phyloP scores from a whole-genome alignment of 352 stramenopile species.

The Phytophthora boehmeriae region DNA sequence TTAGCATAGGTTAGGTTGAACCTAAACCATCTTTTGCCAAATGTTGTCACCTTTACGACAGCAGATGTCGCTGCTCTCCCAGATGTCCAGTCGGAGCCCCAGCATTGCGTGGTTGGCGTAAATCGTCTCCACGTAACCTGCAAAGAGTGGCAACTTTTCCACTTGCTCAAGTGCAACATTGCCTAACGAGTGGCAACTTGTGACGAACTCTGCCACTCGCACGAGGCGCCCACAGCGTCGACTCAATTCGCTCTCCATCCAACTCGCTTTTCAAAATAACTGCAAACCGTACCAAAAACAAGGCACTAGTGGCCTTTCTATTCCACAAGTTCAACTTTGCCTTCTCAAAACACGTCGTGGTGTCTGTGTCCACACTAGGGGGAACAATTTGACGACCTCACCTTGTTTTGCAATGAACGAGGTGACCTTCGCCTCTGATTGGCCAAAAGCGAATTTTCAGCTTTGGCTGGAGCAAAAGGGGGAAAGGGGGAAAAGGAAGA shows the following conservation, averaged over 20 bases:
- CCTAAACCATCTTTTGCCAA: not conserved
- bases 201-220: conserved; percentile 31
- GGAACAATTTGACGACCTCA: not conserved
- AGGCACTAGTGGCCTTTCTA: not conserved
- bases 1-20: no score
- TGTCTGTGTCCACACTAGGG: not conserved
- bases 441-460: conserved; percentile 25
- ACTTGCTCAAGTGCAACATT: not conserved
- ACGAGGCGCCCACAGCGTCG: conserved; percentile 23
- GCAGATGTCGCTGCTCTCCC: conserved; percentile 16
- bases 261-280: not conserved
- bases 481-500: conserved; percentile 31
- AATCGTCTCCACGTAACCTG: conserved; percentile 33
- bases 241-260: conserved; percentile 23
- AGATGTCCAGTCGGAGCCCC: conserved; percentile 31
- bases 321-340: not conserved
- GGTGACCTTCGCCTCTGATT: not conserved
- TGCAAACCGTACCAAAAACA: not conserved
- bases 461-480: conserved; percentile 20
- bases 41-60: conserved; percentile 26
- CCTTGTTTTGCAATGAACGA: not conserved
- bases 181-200: not conserved
- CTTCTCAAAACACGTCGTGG: not conserved
- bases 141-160: conserved; percentile 21
- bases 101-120: conserved; percentile 35